Percentiles rank a stretch among this genome's conserved stretches.
Evolutionary conservation across 2,329 filamentous ascomycete genomes (phyloP).

Genomic region (Celoporthe dispersa): DNA sequence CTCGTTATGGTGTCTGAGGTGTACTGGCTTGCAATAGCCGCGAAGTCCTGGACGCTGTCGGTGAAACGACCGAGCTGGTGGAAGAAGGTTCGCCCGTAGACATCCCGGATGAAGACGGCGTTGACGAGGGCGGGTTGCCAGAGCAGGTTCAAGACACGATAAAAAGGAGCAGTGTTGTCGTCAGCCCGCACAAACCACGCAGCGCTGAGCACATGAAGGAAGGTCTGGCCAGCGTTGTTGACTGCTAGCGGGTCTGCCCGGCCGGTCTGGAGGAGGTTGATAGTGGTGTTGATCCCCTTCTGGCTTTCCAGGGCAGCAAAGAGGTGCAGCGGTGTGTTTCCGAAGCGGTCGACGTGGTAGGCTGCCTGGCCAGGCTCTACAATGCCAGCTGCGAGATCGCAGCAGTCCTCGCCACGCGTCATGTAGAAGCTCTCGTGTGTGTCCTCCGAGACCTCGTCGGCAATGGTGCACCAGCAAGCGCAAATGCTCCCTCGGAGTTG

Average conservation of each 20-base stretch:
- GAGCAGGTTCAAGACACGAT: slow-evolving; percentile 40
- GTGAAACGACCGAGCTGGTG: slow-evolving; percentile 44
- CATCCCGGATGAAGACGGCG: slow-evolving; percentile 40
- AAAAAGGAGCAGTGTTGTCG: slow-evolving; percentile 34
- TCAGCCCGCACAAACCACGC: slow-evolving; percentile 40
- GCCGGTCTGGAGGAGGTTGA: slow-evolving; percentile 36
- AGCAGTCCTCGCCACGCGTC: slow-evolving; percentile 36
- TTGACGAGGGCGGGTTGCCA: slow-evolving; percentile 27
- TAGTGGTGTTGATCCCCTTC: slow-evolving; percentile 30
- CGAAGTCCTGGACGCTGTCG: slow-evolving; percentile 39
- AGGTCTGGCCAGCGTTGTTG: slow-evolving; percentile 54
- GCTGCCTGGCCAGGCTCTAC: slow-evolving; percentile 32
- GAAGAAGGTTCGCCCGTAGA: slow-evolving; percentile 58
- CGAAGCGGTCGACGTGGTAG: slow-evolving; percentile 44
- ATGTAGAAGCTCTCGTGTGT: slow-evolving; percentile 34
- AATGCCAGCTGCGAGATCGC: slow-evolving; percentile 33
- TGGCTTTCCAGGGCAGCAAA: slow-evolving; percentile 44
- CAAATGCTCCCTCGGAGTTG: slow-evolving; percentile 27
- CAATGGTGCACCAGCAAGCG: slow-evolving; percentile 41
- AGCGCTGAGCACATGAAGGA: slow-evolving; percentile 49
- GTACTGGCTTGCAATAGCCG: slow-evolving; percentile 35
- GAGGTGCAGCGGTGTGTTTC: slow-evolving; percentile 53
- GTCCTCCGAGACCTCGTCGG: slow-evolving; percentile 33
- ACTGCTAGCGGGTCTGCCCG: slow-evolving; percentile 35
- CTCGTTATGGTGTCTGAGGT: slow-evolving; percentile 39